phyloP scores from a whole-genome alignment of 2,329 filamentous ascomycete genomes.

The Colletotrichum sp. region DNA sequence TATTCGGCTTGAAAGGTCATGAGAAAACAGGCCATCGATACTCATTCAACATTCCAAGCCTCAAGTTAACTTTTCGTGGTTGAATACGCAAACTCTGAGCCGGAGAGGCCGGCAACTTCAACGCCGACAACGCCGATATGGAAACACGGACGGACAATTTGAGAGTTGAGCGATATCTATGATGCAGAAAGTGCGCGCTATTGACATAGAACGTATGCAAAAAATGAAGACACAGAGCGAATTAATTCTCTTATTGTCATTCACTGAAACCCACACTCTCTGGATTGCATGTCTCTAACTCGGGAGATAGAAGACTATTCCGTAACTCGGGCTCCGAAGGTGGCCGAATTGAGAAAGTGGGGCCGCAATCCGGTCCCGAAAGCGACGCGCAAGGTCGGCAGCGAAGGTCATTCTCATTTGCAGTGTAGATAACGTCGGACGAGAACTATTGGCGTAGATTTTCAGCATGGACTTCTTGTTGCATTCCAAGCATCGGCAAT shows the following conservation, averaged over 20 bases:
- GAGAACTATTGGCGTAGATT: not conserved
- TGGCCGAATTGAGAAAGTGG: not conserved
- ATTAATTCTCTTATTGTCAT: not conserved
- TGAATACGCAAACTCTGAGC: not conserved
- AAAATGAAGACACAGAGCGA: not conserved
- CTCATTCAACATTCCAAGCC: not conserved
- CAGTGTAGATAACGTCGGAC: not conserved
- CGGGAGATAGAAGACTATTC: not conserved
- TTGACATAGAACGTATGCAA: not conserved
- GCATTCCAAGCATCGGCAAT: not conserved
- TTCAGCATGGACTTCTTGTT: not conserved
- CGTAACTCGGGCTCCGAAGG: not conserved
- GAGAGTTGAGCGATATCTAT: not conserved
- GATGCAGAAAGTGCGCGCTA: not conserved
- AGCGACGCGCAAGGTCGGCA: not conserved
- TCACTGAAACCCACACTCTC: not conserved
- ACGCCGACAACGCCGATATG: not conserved
- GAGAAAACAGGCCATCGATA: not conserved
- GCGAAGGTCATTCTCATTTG: not conserved
- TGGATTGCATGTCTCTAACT: not conserved
- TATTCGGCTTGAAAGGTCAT: not conserved
- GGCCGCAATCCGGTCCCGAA: not conserved
- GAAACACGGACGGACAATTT: not conserved
- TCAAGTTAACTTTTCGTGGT: not conserved
- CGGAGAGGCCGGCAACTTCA: not conserved